These are phyloP conservation scores for Torrubiellomyces zombiae DNA, from an alignment of 2,329 filamentous ascomycete species.

Conservation along the genomic window DNA sequence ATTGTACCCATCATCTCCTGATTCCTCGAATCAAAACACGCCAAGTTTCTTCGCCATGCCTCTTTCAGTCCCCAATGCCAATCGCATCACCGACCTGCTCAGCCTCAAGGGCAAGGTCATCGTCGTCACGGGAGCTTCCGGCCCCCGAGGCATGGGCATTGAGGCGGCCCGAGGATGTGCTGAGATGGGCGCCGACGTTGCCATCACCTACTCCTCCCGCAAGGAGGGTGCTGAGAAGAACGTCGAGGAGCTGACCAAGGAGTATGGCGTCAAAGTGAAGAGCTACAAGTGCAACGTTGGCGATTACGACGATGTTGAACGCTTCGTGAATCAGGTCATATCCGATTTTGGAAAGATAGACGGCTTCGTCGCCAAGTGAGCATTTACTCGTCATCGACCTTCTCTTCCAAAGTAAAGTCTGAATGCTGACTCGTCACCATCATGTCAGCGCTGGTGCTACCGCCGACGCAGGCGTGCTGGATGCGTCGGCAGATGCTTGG, in stretches of 20 bases:
- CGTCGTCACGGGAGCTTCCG: conserved; percentile 53
- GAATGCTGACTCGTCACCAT: no score
- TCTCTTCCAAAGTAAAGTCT: no score
- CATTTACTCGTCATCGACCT: conserved; percentile 11
- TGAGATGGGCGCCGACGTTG: conserved; percentile 54
- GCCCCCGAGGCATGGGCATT: conserved; percentile 54
- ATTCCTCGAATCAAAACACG: no score
- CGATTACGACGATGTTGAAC: conserved; percentile 32
- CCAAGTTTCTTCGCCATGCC: conserved; percentile 34
- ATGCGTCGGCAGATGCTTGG: conserved; percentile 51
- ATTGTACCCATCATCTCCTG: no score
- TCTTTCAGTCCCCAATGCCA: conserved; percentile 37
- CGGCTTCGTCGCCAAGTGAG: conserved; percentile 59
- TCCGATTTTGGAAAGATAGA: conserved; percentile 60
- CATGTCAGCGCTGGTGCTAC: conserved; percentile 44
- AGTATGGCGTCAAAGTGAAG: conserved; percentile 51
- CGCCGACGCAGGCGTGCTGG: conserved; percentile 50
- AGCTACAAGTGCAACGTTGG: conserved; percentile 43
- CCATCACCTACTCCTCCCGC: conserved; percentile 55
- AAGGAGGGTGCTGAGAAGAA: conserved; percentile 52
- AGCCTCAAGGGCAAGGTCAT: conserved; percentile 58
- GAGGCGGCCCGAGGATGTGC: conserved; percentile 52
- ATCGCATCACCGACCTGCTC: conserved; percentile 47
- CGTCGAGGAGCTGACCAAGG: conserved; percentile 43
- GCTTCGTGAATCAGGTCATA: conserved; percentile 45